Evolutionary conservation across 441 rosid genomes (phyloP), one percentile per base, ranked within the genome.

Genomic region (Euphorbia celastroides): DNA sequence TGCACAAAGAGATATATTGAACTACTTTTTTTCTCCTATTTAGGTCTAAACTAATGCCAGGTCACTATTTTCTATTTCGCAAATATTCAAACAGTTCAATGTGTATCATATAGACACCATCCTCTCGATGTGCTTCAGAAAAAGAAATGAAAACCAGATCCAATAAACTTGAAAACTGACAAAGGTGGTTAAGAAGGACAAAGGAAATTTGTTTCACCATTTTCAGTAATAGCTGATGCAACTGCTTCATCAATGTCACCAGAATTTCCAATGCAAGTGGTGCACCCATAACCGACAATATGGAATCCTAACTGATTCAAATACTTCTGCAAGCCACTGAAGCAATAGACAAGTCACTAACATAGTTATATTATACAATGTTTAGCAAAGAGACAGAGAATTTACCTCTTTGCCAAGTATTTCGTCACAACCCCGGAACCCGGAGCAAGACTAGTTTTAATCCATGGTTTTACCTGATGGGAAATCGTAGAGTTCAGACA

Each of bases 401-500:
- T 41, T 25, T 72, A 87, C 96, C 97, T 89, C 79, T 88, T 87
- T 57, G 75, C 81, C 69, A 92, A 77, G 79, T 92, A 92, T 71
- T 86, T 92, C 63, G 96, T 88, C 62, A 92, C 96, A 71, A 92
- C 93, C 59, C 98, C 96, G 67, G 97, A 93, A 57, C 98, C 96
- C 13, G 98, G 97, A 73, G 98, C 98, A 65, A 90, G 98, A 78
- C 98, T 93, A 31, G 98, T 90, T 79, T 93, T 93, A 61, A 87
- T 64, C 96, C 97, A 90, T 61, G 96, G 97, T 75, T 87, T 90
- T 54, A 93, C 98, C 96, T 88, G 81, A 71, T 46, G 10, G 48
- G 34, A 60, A 41, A 44, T 0, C 1, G 9, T 32, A 30, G 10
- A 48, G n/a, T 20, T 28, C 17, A 48, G 56, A 64, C 19, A 31